A percentile compares a stretch with the other conserved stretches of the same genome.
These are phyloP conservation scores for Cryphonectria japonica DNA, from an alignment of 2,329 filamentous ascomycete species.

Conservation along the genomic window DNA sequence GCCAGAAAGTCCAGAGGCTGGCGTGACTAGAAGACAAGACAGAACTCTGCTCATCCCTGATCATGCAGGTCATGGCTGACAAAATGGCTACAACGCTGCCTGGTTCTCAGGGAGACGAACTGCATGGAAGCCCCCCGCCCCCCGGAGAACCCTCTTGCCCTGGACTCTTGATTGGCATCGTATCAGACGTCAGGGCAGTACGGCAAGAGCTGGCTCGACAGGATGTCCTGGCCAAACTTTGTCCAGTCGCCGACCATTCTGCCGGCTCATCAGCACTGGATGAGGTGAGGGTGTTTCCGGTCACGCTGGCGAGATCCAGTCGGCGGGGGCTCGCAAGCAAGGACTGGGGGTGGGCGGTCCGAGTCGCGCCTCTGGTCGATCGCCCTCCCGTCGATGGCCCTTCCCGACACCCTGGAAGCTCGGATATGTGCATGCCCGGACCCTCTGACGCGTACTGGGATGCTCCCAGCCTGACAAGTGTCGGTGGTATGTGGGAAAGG, in stretches of 20 bases:
- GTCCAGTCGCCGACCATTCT: conserved; percentile 1
- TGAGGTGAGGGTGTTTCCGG: background rate
- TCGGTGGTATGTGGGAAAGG: conserved; percentile 25
- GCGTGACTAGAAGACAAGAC: background rate
- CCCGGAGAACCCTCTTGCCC: background rate
- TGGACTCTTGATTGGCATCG: background rate
- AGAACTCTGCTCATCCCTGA: background rate
- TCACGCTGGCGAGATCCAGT: background rate
- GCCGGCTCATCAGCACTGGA: background rate
- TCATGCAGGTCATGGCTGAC: background rate
- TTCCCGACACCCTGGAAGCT: conserved; percentile 11
- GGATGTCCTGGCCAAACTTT: background rate
- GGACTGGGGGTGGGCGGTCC: conserved; percentile 1
- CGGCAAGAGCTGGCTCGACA: background rate
- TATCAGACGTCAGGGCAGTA: background rate
- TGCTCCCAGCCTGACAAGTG: conserved; percentile 20
- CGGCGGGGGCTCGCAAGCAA: background rate
- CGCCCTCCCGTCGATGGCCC: conserved; percentile 22
- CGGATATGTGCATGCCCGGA: conserved; percentile 19
- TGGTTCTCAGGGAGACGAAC: background rate
- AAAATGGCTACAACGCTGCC: background rate
- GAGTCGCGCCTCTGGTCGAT: conserved; percentile 24
- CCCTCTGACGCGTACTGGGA: conserved; percentile 19
- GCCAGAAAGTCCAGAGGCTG: background rate
- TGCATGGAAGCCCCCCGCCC: background rate